phyloP scores from a whole-genome alignment of 2,329 filamentous ascomycete species.

The Knufia petricola region DNA sequence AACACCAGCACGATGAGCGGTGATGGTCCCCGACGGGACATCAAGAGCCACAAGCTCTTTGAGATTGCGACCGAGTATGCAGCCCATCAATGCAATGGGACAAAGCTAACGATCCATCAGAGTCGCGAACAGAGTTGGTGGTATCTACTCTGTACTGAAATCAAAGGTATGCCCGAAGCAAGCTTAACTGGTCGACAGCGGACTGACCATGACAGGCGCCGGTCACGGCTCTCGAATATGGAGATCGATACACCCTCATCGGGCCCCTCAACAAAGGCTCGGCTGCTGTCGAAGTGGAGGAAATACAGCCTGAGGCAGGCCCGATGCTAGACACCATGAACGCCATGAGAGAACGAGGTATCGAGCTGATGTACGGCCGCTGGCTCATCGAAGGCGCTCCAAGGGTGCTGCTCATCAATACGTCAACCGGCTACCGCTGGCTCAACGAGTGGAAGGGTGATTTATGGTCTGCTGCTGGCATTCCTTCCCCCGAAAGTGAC shows the following conservation, averaged over 20 bases:
- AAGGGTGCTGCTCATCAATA: constrained; percentile 87
- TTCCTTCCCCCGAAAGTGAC: constrained; percentile 84
- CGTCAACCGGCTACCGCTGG: constrained; percentile 81
- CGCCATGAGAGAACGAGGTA: constrained; percentile 86
- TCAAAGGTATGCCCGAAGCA: constrained; percentile 51
- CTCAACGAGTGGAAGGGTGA: constrained; percentile 96
- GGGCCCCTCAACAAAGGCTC: constrained; percentile 87
- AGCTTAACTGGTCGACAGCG: neutral
- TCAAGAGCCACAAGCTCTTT: constrained; percentile 92
- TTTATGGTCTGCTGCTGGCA: constrained; percentile 83
- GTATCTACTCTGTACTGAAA: constrained; percentile 98
- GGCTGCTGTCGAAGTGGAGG: constrained; percentile 95
- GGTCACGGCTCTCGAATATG: constrained; percentile 97
- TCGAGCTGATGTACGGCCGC: constrained; percentile 81
- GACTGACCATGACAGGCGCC: constrained; percentile 48
- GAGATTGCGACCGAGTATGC: constrained; percentile 96
- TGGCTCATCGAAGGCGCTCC: constrained; percentile 98
- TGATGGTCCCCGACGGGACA: constrained; percentile 49
- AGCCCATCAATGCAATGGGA: constrained; percentile 54
- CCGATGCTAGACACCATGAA: constrained; percentile 74
- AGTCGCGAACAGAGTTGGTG: constrained; percentile 57
- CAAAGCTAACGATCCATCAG: constrained; percentile 17
- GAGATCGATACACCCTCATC: constrained; percentile 89
- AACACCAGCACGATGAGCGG: constrained; percentile 21
- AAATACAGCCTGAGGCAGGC: constrained; percentile 72